phyloP scores from a whole-genome alignment of 805 yeast species.

The Yarrowia bubula region DNA sequence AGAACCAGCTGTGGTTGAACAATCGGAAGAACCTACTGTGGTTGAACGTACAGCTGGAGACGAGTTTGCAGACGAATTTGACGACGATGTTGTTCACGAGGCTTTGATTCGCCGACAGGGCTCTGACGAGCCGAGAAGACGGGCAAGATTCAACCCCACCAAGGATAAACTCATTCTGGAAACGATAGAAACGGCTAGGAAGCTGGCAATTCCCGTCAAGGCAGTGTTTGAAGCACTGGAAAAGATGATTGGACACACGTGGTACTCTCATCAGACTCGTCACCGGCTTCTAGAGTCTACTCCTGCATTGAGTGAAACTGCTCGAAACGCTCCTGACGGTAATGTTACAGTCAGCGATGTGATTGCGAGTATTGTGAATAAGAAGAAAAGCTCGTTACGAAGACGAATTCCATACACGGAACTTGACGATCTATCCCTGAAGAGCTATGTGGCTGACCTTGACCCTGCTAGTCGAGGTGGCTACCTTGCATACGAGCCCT shows the following conservation, averaged over 20 bases:
- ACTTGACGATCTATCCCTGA: background rate
- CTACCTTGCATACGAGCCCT: background rate
- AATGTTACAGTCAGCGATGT: background rate
- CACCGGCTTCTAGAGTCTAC: background rate
- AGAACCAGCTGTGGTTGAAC: no score
- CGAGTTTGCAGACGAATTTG: background rate
- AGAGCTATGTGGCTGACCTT: background rate
- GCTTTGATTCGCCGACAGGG: background rate
- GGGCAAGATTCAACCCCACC: background rate
- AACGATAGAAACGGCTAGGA: background rate
- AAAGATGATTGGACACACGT: background rate
- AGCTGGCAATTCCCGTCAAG: background rate
- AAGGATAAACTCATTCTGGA: constrained; percentile 7
- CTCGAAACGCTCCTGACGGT: background rate
- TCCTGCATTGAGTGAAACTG: background rate
- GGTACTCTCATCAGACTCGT: background rate
- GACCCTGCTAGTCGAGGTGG: background rate
- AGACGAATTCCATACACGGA: background rate
- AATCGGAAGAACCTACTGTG: no score
- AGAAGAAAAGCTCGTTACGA: background rate
- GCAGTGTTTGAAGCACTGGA: background rate
- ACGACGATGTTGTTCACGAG: no score
- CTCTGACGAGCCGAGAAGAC: background rate
- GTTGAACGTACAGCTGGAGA: background rate
- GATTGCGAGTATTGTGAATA: background rate